Base-by-base conservation (phyloP, 2,329 filamentous ascomycete genomes). In the Aspergillus aculeatinus region DNA sequence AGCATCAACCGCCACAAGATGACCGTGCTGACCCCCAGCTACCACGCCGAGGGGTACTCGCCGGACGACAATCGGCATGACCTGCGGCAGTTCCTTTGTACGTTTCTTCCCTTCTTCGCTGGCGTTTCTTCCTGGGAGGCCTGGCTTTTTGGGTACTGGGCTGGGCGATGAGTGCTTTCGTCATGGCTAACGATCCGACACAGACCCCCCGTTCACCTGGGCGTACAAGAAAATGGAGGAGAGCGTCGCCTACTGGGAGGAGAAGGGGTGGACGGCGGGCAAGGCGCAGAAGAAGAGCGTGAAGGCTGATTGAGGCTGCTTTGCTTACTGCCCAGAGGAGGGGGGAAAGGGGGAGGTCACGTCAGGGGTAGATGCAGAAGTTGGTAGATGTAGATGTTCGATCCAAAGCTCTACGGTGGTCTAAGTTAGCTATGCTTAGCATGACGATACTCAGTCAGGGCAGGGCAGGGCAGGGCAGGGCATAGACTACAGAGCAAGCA, bases 1-100 rank as follows among this genome's bases (percentile, higher is more conserved):
- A 80, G 82, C 0, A 85, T 88, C 65, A 89, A 89, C 68, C 76
- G 87, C 10, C 87, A 89, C 71, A 89, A 89, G 74, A 82, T 83
- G 72, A 87, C 85, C 1, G 81, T 84, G 9, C 72, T 86, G 53
- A 87, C 85, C 1, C 85, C 85, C 0, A 79, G 81, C 3, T 77
- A 86, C 44, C 86, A 87, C 65, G 72, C 80, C 10, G 72, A 74
- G 57, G 71, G 75, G 14, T 87, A 88, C 65, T 79, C 73, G 42
- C 79, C 80, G 0, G 83, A 86, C 48, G 84, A 86, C 57, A 87
- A 88, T 64, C 73, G 85, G 4, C 85, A 81, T 62, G 86, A 88
- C 75, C 74, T 80, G 64, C 75, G 81, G 57, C 84, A 83, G 27
- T 86, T 86, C 66, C 70, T 85, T 59, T 87, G 70, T 73, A 63